phyloP scores from a whole-genome alignment of 352 stramenopile genomes.

The Globisporangium cederbergense region DNA sequence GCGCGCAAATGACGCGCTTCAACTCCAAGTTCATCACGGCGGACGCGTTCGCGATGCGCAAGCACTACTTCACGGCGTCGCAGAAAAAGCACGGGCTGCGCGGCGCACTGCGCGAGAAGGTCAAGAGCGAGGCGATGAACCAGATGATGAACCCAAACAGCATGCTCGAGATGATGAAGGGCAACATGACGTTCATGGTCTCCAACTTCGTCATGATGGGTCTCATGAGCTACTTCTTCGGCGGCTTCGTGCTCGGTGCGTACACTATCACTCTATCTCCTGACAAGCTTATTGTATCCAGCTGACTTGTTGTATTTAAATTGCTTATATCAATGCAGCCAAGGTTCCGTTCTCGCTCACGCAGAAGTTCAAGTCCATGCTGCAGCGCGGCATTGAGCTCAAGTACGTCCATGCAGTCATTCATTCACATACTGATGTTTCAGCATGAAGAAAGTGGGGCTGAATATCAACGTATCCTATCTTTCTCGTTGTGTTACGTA shows the following conservation, averaged over 20 bases:
- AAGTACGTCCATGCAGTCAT: conserved; percentile 36
- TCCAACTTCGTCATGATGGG: conserved; percentile 99
- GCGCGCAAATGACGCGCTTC: conserved; percentile 78
- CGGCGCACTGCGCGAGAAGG: conserved; percentile 82
- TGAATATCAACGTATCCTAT: neutral
- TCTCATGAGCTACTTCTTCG: conserved; percentile 98
- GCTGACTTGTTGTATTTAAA: neutral
- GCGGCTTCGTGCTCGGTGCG: conserved; percentile 94
- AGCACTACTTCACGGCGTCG: conserved; percentile 87
- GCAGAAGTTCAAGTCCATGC: conserved; percentile 97
- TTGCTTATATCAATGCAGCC: conserved; percentile 38
- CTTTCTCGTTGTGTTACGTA: neutral
- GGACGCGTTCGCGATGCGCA: conserved; percentile 87
- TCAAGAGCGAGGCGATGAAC: conserved; percentile 88
- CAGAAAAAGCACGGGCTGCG: conserved; percentile 88
- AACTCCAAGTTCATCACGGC: conserved; percentile 88
- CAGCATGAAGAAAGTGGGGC: neutral
- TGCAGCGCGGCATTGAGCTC: conserved; percentile 96
- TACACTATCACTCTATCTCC: neutral
- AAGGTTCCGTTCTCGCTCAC: conserved; percentile 98
- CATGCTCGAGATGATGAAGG: conserved; percentile 99
- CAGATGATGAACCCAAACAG: conserved; percentile 95
- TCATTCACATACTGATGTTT: neutral
- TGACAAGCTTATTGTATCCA: neutral
- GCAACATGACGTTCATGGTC: conserved; percentile 98